Evolutionary conservation across 257 asterid genomes (phyloP).

Genomic region (Perilla frutescens): DNA sequence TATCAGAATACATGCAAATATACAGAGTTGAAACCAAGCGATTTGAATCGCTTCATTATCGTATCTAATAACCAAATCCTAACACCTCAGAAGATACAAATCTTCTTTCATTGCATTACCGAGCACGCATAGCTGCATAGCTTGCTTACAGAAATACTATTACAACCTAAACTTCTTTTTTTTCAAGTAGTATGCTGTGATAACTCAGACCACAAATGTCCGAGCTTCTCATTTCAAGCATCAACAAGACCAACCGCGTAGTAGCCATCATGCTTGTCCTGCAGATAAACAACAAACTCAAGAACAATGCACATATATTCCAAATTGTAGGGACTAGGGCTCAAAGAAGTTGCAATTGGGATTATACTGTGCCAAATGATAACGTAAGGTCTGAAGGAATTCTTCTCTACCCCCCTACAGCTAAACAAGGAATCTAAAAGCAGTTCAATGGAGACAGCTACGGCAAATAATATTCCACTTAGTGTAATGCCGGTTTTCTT

Average conservation of each 20-base stretch:
- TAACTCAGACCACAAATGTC: neutral
- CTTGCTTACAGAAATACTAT: neutral
- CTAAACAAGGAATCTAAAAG: neutral
- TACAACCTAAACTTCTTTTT: neutral
- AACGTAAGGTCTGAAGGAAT: neutral
- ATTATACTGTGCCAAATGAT: neutral
- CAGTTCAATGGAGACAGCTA: neutral
- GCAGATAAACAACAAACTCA: constrained; percentile 24
- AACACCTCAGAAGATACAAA: constrained; percentile 15
- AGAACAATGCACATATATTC: neutral
- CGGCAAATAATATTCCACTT: neutral
- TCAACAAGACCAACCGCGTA: constrained; percentile 49
- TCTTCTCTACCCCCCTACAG: too few species aligned
- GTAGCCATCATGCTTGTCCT: constrained; percentile 63
- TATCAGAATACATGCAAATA: too few species aligned
- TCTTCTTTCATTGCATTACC: neutral
- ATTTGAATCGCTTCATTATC: neutral
- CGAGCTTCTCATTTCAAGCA: constrained; percentile 31
- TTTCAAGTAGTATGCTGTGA: neutral
- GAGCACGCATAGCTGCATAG: neutral
- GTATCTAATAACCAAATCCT: neutral
- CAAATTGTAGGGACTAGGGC: neutral
- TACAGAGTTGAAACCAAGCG: too few species aligned
- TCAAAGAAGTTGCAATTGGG: neutral
- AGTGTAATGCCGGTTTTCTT: neutral